phyloP scores from a whole-genome alignment of 2,329 filamentous ascomycete genomes.

The Botrytis fabae region DNA sequence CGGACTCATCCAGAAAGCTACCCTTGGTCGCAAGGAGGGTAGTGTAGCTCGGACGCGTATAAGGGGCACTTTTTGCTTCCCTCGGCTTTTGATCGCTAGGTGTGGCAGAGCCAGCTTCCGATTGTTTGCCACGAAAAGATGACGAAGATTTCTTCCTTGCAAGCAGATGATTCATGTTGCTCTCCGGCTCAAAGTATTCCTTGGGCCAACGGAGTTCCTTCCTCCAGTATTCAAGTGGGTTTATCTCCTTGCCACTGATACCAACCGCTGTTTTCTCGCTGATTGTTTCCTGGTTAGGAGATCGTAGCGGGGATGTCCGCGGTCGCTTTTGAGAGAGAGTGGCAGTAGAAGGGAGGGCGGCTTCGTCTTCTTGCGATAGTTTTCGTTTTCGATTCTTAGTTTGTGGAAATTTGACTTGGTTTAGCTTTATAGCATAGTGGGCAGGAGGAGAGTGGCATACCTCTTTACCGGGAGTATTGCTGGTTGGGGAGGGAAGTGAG shows the following conservation, averaged over 20 bases:
- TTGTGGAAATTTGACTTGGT: no score
- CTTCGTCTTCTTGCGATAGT: no score
- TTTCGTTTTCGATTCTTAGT: no score
- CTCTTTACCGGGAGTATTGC: no score
- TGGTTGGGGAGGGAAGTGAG: no score
- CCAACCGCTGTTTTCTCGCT: neutral
- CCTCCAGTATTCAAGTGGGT: conserved; percentile 12
- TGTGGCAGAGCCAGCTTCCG: conserved; percentile 33
- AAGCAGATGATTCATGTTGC: conserved; percentile 35
- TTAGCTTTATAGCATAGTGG: no score
- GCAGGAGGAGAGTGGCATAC: no score
- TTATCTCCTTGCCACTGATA: neutral
- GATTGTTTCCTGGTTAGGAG: no score
- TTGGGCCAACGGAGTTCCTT: conserved; percentile 2
- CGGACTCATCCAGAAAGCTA: conserved; percentile 44
- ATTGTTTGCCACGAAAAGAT: conserved; percentile 37
- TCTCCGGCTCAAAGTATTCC: conserved; percentile 15
- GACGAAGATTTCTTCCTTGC: conserved; percentile 39
- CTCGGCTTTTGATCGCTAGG: conserved; percentile 44
- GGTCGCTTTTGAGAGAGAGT: no score
- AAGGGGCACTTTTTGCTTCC: conserved; percentile 43
- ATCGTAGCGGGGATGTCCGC: no score
- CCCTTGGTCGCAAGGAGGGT: conserved; percentile 44
- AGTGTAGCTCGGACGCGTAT: conserved; percentile 42
- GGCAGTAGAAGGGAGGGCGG: no score